phyloP scores from a whole-genome alignment of 352 stramenopile species.

The Plasmopara halstedii region DNA sequence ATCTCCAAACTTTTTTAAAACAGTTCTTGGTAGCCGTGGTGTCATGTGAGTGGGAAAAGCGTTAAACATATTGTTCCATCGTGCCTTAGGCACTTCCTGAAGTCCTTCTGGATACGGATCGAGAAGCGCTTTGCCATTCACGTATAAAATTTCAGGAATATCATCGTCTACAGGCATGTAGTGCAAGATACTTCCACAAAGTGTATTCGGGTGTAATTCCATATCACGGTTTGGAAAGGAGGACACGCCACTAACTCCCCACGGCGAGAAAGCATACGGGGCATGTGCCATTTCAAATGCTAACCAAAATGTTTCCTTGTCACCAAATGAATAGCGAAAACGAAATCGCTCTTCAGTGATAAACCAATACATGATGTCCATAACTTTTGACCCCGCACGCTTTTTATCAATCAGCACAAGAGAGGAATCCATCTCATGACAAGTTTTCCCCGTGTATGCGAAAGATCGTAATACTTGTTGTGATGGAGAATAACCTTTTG shows the following conservation, averaged over 20 bases:
- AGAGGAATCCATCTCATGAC: conserved; percentile 20
- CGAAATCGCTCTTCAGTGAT: conserved; percentile 19
- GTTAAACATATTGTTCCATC: conserved; percentile 23
- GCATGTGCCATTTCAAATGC: conserved; percentile 13
- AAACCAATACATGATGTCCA: conserved; percentile 20
- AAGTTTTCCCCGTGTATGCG: conserved; percentile 13
- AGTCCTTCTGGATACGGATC: conserved; percentile 16
- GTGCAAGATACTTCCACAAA: conserved; percentile 19
- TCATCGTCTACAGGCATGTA: conserved; percentile 12
- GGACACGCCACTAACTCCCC: conserved; percentile 14
- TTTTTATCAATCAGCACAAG: conserved; percentile 16
- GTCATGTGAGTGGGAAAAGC: conserved; percentile 15
- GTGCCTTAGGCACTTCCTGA: conserved; percentile 3
- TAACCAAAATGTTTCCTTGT: conserved; percentile 21
- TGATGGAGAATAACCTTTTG: conserved; percentile 6
- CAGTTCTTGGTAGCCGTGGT: conserved; percentile 9
- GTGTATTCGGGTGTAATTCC: conserved; percentile 12
- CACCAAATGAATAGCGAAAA: conserved; percentile 17
- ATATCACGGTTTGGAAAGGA: conserved; percentile 15
- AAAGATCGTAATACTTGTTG: conserved; percentile 8
- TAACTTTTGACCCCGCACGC: conserved; percentile 4
- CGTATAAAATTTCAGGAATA: conserved; percentile 13
- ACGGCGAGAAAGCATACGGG: conserved; percentile 18
- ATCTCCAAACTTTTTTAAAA: conserved; percentile 1
- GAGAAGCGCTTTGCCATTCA: conserved; percentile 17